A percentile compares a stretch with the other conserved stretches of the same genome.
Evolutionary conservation across 2,329 filamentous ascomycete genomes (phyloP).

Genomic region (Pseudocercospora ulei): DNA sequence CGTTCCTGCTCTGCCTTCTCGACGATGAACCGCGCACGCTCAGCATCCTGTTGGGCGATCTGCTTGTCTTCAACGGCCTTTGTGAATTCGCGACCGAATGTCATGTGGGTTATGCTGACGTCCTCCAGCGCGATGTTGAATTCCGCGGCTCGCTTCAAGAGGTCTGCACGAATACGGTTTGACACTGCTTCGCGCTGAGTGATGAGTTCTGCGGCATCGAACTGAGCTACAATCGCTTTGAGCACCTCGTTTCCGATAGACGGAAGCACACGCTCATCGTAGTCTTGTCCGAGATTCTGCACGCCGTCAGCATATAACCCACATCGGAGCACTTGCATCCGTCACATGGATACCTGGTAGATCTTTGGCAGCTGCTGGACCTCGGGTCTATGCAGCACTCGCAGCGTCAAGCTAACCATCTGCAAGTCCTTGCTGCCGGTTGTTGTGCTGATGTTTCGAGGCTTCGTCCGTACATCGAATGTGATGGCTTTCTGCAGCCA

Average conservation of each 20-base stretch:
- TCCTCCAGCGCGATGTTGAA: conserved; percentile 99
- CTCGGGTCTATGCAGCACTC: conserved; percentile 88
- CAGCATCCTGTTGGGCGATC: conserved; percentile 97
- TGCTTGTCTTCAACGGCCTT: conserved; percentile 99
- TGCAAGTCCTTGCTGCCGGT: conserved; percentile 98
- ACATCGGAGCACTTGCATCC: too few species aligned
- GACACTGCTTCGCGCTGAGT: conserved; percentile 96
- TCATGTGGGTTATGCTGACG: conserved; percentile 99
- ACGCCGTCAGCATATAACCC: conserved; percentile 3
- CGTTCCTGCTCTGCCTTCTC: conserved; percentile 98
- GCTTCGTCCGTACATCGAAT: conserved; percentile 96
- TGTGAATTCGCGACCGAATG: conserved; percentile 97
- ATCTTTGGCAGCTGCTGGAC: conserved; percentile 91
- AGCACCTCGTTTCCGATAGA: conserved; percentile 49
- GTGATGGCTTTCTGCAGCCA: conserved; percentile 93
- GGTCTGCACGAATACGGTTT: conserved; percentile 83
- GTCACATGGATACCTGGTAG: conserved; percentile 98
- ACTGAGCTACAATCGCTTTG: conserved; percentile 47
- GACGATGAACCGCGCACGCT: conserved; percentile 94
- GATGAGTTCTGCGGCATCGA: conserved; percentile 59
- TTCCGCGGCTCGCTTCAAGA: conserved; percentile 83
- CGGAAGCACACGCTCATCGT: conserved; percentile 60
- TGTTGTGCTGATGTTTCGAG: conserved; percentile 91
- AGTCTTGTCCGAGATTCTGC: conserved; percentile 92
- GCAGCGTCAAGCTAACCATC: conserved; percentile 97